phyloP scores from a whole-genome alignment of 2,329 filamentous ascomycete species.

The Arthroderma sp. region DNA sequence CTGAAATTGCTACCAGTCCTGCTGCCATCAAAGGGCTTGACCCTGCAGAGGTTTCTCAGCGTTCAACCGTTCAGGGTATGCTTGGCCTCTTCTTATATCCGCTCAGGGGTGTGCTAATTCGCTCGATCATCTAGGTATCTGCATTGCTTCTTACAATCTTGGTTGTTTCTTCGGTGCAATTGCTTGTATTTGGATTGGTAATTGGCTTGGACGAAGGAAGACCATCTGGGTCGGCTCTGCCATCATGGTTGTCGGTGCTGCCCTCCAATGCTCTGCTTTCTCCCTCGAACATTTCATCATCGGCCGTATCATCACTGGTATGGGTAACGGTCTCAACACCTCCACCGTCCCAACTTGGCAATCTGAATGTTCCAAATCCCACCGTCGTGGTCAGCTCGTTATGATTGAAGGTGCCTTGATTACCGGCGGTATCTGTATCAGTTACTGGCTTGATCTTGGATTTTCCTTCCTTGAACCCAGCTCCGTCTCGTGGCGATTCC shows the following conservation, averaged over 20 bases:
- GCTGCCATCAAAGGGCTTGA: conserved; percentile 19
- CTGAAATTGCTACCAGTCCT: conserved; percentile 38
- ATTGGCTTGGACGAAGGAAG: conserved; percentile 38
- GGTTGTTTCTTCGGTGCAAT: conserved; percentile 40
- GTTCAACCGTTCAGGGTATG: conserved; percentile 35
- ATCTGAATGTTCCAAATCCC: conserved; percentile 38
- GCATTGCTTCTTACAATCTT: conserved; percentile 33
- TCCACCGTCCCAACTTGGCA: conserved; percentile 41
- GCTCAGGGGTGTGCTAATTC: not conserved
- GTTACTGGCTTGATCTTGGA: conserved; percentile 40
- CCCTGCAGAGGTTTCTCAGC: conserved; percentile 23
- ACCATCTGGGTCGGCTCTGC: conserved; percentile 37
- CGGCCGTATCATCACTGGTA: conserved; percentile 38
- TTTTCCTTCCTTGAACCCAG: conserved; percentile 40
- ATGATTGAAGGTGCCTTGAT: conserved; percentile 42
- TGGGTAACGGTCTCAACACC: conserved; percentile 41
- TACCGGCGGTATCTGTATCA: conserved; percentile 38
- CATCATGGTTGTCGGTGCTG: conserved; percentile 39
- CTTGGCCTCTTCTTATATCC: not conserved
- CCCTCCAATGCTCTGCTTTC: conserved; percentile 36
- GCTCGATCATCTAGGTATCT: conserved; percentile 21
- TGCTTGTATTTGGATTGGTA: conserved; percentile 38
- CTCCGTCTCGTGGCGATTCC: conserved; percentile 41
- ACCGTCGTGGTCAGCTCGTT: conserved; percentile 38
- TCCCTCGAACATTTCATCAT: conserved; percentile 37